Evolutionary conservation across 2,329 filamentous ascomycete genomes (phyloP), one percentile per base, ranked within the genome.

Genomic region (Ophiostoma sp.): DNA sequence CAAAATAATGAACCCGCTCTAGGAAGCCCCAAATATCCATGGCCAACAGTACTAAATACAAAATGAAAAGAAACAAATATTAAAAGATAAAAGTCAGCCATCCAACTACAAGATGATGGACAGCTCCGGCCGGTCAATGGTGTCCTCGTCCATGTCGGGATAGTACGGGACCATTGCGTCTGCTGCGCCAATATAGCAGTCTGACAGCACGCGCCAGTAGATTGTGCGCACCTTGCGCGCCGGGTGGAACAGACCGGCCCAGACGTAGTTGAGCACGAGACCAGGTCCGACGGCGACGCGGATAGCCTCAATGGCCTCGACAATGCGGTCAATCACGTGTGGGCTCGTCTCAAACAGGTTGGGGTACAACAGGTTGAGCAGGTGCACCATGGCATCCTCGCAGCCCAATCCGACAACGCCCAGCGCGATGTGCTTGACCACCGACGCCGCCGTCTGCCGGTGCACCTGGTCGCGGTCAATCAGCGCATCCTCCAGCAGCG

Each of bases 401-500:
- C 94, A 98, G 33, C 96, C 96, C 3, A 99, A 86, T 44, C 95
- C 95, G 68, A 98, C 94, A n/a, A 98, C 95, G 69, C 96, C 96
- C 0, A 99, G 87, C 1, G 95, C 95, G 72, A 99, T 93, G 78
- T 99, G 95, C 83, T 99, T 99, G 79, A 99, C 95, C 1, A 98
- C 95, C 1, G 90, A 93, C 35, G 95, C 95, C 1, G 95, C 95
- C 1, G 95, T 99, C 80, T 99, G 95, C 36, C 95, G 89, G 81
- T 99, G 95, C 1, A 99, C 95, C 81, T 99, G 95, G 79, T 99
- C 95, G 72, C 95, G 90, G 79, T 99, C 95, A 80, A 97, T 97
- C 72, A 99, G 89, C 2, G 96, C 95, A 78, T 99, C 95, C 78
- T 99, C 95, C 1, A 99, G 89, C 11, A 99, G 84, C 7, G 95